Evolutionary conservation across 495 filamentous ascomycete genomes (phyloP).

Genomic region (Tuber magnatum): DNA sequence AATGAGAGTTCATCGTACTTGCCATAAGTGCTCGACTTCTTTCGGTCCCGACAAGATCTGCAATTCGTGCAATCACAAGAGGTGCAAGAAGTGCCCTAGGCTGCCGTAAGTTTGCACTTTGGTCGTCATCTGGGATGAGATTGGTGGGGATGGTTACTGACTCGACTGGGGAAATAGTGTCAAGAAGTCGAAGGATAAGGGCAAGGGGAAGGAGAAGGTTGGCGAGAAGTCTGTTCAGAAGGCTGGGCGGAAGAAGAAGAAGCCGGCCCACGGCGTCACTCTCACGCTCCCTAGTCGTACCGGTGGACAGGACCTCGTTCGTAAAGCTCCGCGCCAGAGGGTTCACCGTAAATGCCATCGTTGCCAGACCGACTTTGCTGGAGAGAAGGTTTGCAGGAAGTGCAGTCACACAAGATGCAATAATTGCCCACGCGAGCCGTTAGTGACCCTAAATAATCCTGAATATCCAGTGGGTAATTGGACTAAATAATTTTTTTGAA

Average conservation of each 20-base stretch:
- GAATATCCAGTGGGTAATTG: neutral
- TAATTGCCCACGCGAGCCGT: slow-evolving; percentile 75
- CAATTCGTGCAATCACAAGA: slow-evolving; percentile 62
- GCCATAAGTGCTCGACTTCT: slow-evolving; percentile 66
- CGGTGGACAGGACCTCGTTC: slow-evolving; percentile 62
- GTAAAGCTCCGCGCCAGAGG: slow-evolving; percentile 59
- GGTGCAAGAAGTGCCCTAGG: slow-evolving; percentile 73
- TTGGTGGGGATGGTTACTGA: slow-evolving; percentile 11
- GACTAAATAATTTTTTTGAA: slow-evolving; percentile 9
- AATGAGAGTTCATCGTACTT: slow-evolving; percentile 80
- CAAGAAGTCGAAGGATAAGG: slow-evolving; percentile 48
- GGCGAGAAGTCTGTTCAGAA: slow-evolving; percentile 39
- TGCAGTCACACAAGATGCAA: slow-evolving; percentile 75
- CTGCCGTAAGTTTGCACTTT: slow-evolving; percentile 47
- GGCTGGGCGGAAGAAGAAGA: slow-evolving; percentile 41
- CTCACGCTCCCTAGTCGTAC: slow-evolving; percentile 59
- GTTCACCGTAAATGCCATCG: slow-evolving; percentile 70
- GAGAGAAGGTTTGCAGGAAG: slow-evolving; percentile 57
- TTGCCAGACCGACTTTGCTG: slow-evolving; percentile 59
- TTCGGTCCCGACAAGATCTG: slow-evolving; percentile 68
- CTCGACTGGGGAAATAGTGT: slow-evolving; percentile 24
- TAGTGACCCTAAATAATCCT: slow-evolving; percentile 44
- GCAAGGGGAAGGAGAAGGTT: slow-evolving; percentile 42
- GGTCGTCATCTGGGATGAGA: neutral
- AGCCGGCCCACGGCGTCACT: slow-evolving; percentile 41